Conservation (phyloP, 1,284 basidiomycete genomes). For the Ceratobasidium sp. region DNA sequence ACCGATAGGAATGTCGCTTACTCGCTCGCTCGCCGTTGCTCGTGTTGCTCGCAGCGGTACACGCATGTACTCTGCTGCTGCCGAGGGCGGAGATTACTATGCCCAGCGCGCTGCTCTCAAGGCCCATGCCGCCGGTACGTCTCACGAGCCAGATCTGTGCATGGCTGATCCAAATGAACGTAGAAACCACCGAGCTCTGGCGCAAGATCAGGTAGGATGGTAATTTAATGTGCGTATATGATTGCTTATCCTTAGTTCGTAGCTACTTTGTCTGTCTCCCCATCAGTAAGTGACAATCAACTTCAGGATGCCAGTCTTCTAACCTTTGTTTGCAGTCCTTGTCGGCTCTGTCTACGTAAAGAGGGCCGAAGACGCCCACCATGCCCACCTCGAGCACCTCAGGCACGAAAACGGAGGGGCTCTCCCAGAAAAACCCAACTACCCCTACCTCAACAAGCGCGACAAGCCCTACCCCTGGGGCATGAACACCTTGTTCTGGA, state of each 20-base stretch:
- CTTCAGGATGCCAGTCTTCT: constrained; percentile 21
- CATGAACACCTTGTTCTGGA: constrained; percentile 79
- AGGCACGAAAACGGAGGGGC: constrained; percentile 80
- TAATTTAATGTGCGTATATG: not conserved
- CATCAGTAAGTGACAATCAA: constrained; percentile 50
- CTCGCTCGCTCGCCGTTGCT: constrained; percentile 30
- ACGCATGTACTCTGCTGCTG: constrained; percentile 36
- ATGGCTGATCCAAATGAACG: constrained; percentile 19
- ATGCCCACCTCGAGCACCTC: constrained; percentile 58
- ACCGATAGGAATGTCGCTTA: constrained; percentile 45
- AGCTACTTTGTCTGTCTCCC: constrained; percentile 80
- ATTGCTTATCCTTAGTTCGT: not conserved
- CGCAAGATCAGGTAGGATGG: constrained; percentile 75
- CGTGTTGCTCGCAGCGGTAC: constrained; percentile 27
- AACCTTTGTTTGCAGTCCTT: constrained; percentile 56
- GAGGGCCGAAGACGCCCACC: constrained; percentile 77
- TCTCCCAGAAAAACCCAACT: constrained; percentile 72
- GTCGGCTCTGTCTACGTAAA: constrained; percentile 73
- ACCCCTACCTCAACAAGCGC: constrained; percentile 78
- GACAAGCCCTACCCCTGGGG: constrained; percentile 84
- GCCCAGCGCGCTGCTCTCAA: constrained; percentile 62
- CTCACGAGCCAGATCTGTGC: constrained; percentile 38
- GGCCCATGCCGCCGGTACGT: constrained; percentile 71
- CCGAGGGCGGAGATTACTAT: constrained; percentile 38
- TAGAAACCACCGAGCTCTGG: constrained; percentile 81